Base-by-base conservation (phyloP, 1,284 basidiomycete genomes). In the Lignosus rhinocerotis region DNA sequence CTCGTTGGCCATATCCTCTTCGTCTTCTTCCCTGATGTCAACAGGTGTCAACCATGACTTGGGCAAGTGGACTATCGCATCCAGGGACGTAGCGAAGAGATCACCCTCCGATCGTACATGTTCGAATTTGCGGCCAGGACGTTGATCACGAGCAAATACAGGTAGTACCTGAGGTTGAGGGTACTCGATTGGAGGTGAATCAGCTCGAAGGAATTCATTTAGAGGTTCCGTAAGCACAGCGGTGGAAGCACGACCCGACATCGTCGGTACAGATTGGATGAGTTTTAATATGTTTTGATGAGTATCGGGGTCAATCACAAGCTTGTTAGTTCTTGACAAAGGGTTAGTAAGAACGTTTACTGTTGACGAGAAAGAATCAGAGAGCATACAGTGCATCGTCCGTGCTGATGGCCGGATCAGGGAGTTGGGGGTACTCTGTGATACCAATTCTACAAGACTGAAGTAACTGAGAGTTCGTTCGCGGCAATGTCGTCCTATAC, bases 61-160 rank as follows among this genome's bases (percentile, higher is more conserved):
- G 2, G 69, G 66, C 12, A 78, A 60, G 31, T 76, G 72, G 2
- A 62, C 50, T 17, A 76, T 36, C 1, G 43, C 17, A 10, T 39
- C 32, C 7, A 57, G 34, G 3, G n/a, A 49, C 9, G 21, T 41
- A 1, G 42, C 6, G 9, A 52, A 44, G 11, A 33, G 25, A 51
- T 48, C n/a, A 59, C n/a, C 31, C 54, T 45, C 58, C 10, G 31
- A 43, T 17, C 39, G 14, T 32, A 43, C 33, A 34, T 56, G 31
- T 14, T 42, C 31, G 46, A 41, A 31, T 36, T 44, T 55, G 31
- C 56, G 60, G 7, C 71, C 68, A 42, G 66, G 70, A 17, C 63
- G 62, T 8, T 61, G 62, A 42, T 62, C 66, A 53, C 80, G 73
- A 16, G 85, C 66, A 57, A 87, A 87, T 3, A 86, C 68, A 0